Conservation (phyloP, 192 early-diverging fungal genomes). For the Nowakowskiella sp. region DNA sequence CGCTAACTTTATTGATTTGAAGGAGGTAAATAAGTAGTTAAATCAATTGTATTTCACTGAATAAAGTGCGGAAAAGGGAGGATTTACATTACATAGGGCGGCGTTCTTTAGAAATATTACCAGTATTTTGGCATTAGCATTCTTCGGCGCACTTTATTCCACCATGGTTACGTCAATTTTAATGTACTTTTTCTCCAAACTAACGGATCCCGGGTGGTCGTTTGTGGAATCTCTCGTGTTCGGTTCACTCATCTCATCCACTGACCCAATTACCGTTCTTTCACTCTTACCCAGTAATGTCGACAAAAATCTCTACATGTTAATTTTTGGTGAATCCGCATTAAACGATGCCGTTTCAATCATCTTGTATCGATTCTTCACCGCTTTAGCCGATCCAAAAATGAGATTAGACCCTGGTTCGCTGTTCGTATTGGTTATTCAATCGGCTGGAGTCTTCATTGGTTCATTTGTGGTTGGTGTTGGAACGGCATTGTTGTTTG, state of each 20-base stretch:
- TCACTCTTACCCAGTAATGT: conserved; percentile 46
- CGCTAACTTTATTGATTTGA: too few species aligned
- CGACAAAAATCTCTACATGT: conserved; percentile 48
- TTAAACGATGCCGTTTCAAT: conserved; percentile 56
- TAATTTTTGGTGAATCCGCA: conserved; percentile 58
- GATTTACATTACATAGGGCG: conserved; percentile 41
- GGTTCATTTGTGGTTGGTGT: conserved; percentile 42
- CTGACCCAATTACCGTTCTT: conserved; percentile 54
- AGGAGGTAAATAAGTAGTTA: not conserved
- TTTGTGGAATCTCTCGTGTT: conserved; percentile 51
- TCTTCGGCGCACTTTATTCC: conserved; percentile 48
- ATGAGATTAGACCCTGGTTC: conserved; percentile 34
- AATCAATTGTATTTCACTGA: not conserved
- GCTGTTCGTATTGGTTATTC: conserved; percentile 39
- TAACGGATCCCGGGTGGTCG: conserved; percentile 33
- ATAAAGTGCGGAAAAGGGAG: conserved; percentile 28
- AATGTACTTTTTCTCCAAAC: conserved; percentile 48
- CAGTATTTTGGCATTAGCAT: conserved; percentile 43
- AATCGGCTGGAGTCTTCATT: conserved; percentile 43
- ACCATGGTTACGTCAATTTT: conserved; percentile 46
- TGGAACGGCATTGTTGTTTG: conserved; percentile 37
- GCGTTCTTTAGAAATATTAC: conserved; percentile 48
- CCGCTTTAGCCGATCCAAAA: conserved; percentile 38
- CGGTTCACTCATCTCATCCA: conserved; percentile 51
- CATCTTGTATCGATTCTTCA: conserved; percentile 57